These are phyloP conservation scores for Astragalus membranaceus DNA, from an alignment of 306 rosid species.

Conservation along the genomic window DNA sequence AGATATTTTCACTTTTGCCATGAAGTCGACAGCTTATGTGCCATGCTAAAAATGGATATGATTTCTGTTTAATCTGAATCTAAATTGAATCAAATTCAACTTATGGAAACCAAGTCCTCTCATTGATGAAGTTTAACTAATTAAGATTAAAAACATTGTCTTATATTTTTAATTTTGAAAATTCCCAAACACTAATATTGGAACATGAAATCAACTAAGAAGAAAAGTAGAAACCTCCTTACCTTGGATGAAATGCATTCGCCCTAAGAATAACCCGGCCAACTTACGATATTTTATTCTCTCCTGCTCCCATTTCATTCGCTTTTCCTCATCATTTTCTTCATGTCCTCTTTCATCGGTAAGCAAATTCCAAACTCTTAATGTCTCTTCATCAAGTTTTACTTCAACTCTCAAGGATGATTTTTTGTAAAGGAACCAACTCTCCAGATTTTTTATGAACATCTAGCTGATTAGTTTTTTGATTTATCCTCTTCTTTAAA, in stretches of 20 bases:
- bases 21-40: not conserved
- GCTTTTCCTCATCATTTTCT: constrained; percentile 7
- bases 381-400: constrained; percentile 12
- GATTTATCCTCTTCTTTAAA: not conserved
- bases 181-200: not conserved
- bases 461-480: not conserved
- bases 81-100: not conserved
- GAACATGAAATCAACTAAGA: not conserved
- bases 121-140: not conserved
- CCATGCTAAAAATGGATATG: not conserved
- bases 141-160: not conserved
- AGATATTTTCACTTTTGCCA: not conserved
- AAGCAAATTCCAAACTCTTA: constrained; percentile 30
- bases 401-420: not conserved
- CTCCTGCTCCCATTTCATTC: not conserved
- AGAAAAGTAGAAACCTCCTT: not conserved
- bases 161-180: not conserved
- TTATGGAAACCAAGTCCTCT: not conserved
- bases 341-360: not conserved
- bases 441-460: not conserved
- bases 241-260: constrained; percentile 13
- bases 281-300: not conserved
- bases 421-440: constrained; percentile 4
- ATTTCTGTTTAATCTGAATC: not conserved
- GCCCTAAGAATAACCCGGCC: not conserved